These are phyloP conservation scores for Porpolomopsis calyptriformis DNA, from an alignment of 768 basidiomycete species.

Conservation along the genomic window DNA sequence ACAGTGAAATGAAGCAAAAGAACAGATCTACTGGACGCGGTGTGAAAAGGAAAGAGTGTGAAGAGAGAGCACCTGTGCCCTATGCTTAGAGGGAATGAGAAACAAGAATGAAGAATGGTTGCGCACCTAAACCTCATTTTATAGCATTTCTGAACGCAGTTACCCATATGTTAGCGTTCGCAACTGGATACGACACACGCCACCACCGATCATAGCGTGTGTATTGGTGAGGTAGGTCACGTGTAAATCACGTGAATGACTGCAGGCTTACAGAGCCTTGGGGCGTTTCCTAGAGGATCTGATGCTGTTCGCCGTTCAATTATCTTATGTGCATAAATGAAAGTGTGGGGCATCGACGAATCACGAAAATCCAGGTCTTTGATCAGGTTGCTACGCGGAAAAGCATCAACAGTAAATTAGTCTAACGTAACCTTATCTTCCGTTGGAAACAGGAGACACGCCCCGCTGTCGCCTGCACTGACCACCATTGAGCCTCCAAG, in stretches of 20 bases:
- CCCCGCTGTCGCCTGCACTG: conserved; percentile 85
- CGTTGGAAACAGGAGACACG: conserved; percentile 74
- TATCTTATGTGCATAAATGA: no score
- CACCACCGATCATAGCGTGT: no score
- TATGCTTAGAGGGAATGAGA: not conserved
- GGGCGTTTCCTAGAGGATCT: not conserved
- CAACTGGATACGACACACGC: no score
- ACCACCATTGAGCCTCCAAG: conserved; percentile 62
- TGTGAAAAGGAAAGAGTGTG: not conserved
- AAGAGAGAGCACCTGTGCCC: not conserved
- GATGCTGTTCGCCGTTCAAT: no score
- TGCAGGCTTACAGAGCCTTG: not conserved
- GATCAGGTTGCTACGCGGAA: not conserved
- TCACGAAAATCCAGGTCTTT: not conserved
- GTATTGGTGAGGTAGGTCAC: not conserved
- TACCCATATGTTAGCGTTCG: no score
- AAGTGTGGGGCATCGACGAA: not conserved
- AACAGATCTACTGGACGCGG: not conserved
- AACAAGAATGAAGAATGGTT: not conserved
- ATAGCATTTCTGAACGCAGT: not conserved
- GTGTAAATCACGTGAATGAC: not conserved
- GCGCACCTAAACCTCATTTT: not conserved
- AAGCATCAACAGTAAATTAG: no score
- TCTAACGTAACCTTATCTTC: no score
- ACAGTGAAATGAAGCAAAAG: no score